These are phyloP conservation scores for Chaetomium strumarium DNA, from an alignment of 2,329 filamentous ascomycete species.

Conservation along the genomic window DNA sequence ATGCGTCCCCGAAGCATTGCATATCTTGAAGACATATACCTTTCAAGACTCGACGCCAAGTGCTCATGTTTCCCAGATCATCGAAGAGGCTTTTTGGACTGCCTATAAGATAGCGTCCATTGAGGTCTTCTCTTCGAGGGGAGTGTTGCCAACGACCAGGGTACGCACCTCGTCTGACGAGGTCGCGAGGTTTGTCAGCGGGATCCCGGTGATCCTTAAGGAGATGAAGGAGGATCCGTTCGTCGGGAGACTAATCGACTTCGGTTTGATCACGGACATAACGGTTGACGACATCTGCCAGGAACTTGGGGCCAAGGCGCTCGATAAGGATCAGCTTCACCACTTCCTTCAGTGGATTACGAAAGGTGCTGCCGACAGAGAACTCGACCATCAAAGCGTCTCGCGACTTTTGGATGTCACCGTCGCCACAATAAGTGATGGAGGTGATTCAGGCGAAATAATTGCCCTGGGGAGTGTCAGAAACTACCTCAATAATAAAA, in stretches of 20 bases:
- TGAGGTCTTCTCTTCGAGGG: conserved; percentile 81
- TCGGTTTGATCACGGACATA: conserved; percentile 80
- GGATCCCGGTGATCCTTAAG: conserved; percentile 79
- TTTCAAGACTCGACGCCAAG: conserved; percentile 89
- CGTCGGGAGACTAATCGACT: conserved; percentile 72
- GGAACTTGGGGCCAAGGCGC: conserved; percentile 75
- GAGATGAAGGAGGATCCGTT: conserved; percentile 69
- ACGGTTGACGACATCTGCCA: conserved; percentile 79
- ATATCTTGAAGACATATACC: conserved; percentile 80
- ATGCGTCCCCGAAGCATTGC: conserved; percentile 71
- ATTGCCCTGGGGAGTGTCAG: conserved; percentile 71
- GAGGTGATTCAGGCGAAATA: conserved; percentile 58
- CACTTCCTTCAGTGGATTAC: conserved; percentile 83
- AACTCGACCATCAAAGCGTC: conserved; percentile 65
- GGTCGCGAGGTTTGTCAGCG: conserved; percentile 68
- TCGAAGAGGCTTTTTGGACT: conserved; percentile 95
- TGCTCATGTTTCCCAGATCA: conserved; percentile 71
- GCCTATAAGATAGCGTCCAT: conserved; percentile 77
- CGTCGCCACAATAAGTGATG: conserved; percentile 61
- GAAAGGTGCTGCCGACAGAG: conserved; percentile 62
- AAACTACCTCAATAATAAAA: conserved; percentile 69
- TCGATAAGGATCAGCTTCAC: conserved; percentile 70
- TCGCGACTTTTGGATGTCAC: conserved; percentile 71
- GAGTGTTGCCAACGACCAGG: conserved; percentile 75
- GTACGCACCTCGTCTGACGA: conserved; percentile 70